Evolutionary conservation across 2,329 filamentous ascomycete species (phyloP).

Genomic region (Colletotrichum lini): DNA sequence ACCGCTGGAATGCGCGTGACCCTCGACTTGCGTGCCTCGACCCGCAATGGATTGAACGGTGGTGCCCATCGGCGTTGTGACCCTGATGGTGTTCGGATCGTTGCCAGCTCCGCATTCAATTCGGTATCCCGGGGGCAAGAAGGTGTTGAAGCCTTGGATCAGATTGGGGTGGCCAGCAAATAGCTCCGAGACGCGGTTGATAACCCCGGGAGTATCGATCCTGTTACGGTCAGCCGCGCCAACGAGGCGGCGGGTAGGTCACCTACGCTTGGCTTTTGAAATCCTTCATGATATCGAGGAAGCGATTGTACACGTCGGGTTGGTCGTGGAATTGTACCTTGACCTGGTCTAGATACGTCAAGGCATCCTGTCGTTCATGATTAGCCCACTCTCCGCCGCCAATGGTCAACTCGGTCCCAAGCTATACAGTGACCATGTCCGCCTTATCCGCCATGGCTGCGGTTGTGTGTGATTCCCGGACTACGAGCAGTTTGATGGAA

Average conservation of each 20-base stretch:
- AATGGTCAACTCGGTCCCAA: conserved; percentile 2
- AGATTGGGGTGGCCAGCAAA: conserved; percentile 96
- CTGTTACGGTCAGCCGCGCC: conserved; percentile 58
- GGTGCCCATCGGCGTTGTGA: conserved; percentile 98
- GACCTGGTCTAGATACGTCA: conserved; percentile 97
- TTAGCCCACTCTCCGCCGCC: conserved; percentile 20
- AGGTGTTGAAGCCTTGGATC: conserved; percentile 99
- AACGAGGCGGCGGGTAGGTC: conserved; percentile 15
- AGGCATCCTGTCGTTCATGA: conserved; percentile 68
- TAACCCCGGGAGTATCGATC: conserved; percentile 97
- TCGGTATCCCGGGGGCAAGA: conserved; percentile 93
- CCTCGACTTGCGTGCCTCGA: conserved; percentile 63
- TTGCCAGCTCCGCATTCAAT: conserved; percentile 96
- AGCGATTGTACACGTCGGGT: conserved; percentile 96
- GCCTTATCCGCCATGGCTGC: conserved; percentile 30
- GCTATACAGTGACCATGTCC: conserved; percentile 37
- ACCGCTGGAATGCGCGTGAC: conserved; percentile 52
- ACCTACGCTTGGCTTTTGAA: conserved; percentile 97
- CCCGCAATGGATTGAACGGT: conserved; percentile 88
- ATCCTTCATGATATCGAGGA: conserved; percentile 99
- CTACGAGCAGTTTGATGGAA: conserved; percentile 5
- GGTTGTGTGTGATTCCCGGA: conserved; percentile 13
- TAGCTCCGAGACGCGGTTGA: conserved; percentile 94
- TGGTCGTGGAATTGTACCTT: conserved; percentile 98
- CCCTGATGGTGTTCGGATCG: conserved; percentile 94